Conservation (phyloP, 345 rosid genomes). For the Camelina neglecta region DNA sequence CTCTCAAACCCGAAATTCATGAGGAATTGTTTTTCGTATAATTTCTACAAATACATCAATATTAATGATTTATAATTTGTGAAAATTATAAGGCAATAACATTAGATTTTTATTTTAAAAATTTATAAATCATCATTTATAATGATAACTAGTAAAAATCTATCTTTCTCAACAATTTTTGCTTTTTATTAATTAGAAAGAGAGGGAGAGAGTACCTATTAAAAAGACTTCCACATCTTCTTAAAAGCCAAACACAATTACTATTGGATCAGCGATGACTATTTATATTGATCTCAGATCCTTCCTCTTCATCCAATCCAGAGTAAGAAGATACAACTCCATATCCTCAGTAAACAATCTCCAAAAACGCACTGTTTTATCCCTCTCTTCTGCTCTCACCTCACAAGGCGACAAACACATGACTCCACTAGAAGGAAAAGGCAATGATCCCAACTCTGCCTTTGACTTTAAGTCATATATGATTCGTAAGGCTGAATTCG, state of each 20-base stretch:
- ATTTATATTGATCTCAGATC: constrained; percentile 13
- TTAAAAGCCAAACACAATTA: not conserved
- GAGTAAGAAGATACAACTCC: constrained; percentile 47
- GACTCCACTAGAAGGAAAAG: constrained; percentile 44
- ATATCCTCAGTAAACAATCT: constrained; percentile 15
- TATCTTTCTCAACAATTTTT: no score
- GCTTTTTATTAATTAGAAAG: no score
- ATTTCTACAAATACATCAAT: no score
- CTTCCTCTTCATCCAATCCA: constrained; percentile 20
- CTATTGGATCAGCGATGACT: constrained; percentile 12
- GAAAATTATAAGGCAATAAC: no score
- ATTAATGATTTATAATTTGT: no score
- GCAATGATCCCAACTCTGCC: constrained; percentile 26
- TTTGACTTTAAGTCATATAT: constrained; percentile 82
- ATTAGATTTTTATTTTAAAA: no score
- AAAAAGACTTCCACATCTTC: not conserved
- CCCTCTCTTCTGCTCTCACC: constrained; percentile 53
- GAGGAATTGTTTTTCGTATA: no score
- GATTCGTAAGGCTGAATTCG: constrained; percentile 57
- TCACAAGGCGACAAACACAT: constrained; percentile 48
- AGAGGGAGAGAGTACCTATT: no score
- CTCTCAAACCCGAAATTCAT: no score
- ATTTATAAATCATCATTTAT: no score
- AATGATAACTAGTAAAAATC: no score
- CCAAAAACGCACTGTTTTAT: constrained; percentile 32